These are phyloP conservation scores for Sicyos baderoa DNA, from an alignment of 306 rosid genomes.

Conservation along the genomic window DNA sequence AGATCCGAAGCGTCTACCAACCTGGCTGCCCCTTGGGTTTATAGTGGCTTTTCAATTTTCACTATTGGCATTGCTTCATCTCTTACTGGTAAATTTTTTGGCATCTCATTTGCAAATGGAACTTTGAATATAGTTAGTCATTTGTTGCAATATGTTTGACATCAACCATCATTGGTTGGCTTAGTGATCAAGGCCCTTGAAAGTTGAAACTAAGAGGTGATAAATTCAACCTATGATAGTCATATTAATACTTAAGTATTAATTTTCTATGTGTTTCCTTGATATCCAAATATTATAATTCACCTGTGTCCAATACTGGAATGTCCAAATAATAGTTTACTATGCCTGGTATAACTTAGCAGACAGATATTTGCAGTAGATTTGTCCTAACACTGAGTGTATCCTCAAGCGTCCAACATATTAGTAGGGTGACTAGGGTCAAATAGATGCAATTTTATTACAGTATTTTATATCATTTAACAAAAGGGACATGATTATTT, in stretches of 20 bases:
- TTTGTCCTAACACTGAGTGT: slow-evolving; percentile 9
- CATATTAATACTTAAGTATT: too few relatives aligned
- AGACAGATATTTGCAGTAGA: slow-evolving; percentile 6
- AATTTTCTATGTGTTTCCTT: too few relatives aligned
- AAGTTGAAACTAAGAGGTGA: too few relatives aligned
- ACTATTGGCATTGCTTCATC: background rate
- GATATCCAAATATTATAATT: background rate
- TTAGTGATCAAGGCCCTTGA: too few relatives aligned
- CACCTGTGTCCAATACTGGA: background rate
- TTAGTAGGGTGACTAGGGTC: slow-evolving; percentile 1
- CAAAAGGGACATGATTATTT: background rate
- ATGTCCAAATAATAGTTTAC: background rate
- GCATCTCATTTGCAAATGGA: background rate
- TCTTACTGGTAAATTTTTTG: background rate
- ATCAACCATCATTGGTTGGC: background rate
- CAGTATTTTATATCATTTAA: background rate
- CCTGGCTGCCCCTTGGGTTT: background rate
- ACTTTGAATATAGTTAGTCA: background rate
- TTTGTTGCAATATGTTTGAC: background rate
- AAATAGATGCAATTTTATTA: background rate
- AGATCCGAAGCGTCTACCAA: background rate
- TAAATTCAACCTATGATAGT: too few relatives aligned
- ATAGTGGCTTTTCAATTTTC: background rate
- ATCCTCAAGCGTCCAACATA: slow-evolving; percentile 1
- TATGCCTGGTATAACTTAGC: background rate